Evolutionary conservation across 2,329 filamentous ascomycete genomes (phyloP), one percentile per base, ranked within the genome.

Genomic region (Penicillium sp.): DNA sequence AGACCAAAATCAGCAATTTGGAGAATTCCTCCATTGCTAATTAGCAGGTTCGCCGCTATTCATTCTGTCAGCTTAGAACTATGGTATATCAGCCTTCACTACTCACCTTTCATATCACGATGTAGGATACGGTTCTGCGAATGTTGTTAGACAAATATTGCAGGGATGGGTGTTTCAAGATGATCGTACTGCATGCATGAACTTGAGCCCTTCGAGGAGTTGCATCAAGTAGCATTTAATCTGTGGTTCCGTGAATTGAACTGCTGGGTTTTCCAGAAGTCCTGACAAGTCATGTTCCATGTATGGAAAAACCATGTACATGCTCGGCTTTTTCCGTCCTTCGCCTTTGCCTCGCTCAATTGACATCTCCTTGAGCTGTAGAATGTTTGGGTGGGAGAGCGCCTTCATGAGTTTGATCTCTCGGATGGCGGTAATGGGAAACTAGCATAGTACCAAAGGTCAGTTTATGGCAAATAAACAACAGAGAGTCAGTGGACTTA

Each of bases 261-360:
- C 93, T 7, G 88, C 87, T 10, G 93, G 93, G 68, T 99, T 99
- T 74, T 97, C 94, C 68, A 99, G 86, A 31, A 99, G 85, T 44
- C 94, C 94, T 9, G 93, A 96, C n/a, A 99, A 83, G 77, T 99
- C 94, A 77, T 99, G 94, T 68, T 97, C 93, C 92, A 97, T 97
- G 75, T 99, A 99, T 7, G 93, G 94, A 44, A 89, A 97, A 51
- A 96, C 93, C 94, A 99, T 99, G 78, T 97, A 97, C 82, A 99
- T 92, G 66, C 93, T 93, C 69, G 75, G 82, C 77, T 79, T 84
- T 75, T 90, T 92, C 66, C 88, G 85, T 75, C 91, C 90, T 72
- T 93, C 89, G 67, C 85, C 86, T 70, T 83, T 84, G 70, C 82
- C 84, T 56, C 84, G 82, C 75, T 99, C 94, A 36, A 99, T 90